Evolutionary conservation across 345 rosid species (phyloP).

Genomic region (Aegle marmelos): DNA sequence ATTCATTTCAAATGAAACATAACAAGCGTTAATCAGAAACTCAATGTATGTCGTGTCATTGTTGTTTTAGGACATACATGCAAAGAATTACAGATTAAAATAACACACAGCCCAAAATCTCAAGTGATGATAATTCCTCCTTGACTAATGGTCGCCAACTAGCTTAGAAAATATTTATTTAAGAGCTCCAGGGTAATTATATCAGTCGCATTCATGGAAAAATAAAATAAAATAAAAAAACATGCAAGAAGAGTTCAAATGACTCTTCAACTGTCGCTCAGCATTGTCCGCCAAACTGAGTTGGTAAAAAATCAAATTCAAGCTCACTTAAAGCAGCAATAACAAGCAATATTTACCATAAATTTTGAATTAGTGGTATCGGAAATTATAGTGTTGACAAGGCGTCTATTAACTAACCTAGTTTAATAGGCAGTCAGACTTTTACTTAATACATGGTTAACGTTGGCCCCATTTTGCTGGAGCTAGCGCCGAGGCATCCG

Average conservation of each 20-base stretch:
- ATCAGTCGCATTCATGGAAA: no score
- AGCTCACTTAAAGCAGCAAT: constrained; percentile 15
- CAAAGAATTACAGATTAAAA: no score
- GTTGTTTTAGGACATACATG: not conserved
- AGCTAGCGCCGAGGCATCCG: not conserved
- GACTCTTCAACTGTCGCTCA: constrained; percentile 6
- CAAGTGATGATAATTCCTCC: not conserved
- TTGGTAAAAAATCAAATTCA: constrained; percentile 27
- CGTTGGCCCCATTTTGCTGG: constrained; percentile 8
- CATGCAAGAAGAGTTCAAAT: not conserved
- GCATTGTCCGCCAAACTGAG: not conserved
- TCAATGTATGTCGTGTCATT: not conserved
- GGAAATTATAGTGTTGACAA: not conserved
- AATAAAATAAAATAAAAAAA: not conserved
- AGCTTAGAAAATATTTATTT: not conserved
- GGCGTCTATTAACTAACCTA: not conserved
- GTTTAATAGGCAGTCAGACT: not conserved
- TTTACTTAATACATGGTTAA: constrained; percentile 8
- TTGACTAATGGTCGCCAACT: not conserved
- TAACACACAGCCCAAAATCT: not conserved
- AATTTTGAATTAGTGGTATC: not conserved
- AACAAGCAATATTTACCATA: constrained; percentile 16
- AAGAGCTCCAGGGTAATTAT: no score
- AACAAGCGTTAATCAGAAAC: not conserved
- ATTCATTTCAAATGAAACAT: not conserved